Base-by-base conservation (phyloP, 2,329 filamentous ascomycete species). In the Stylonectria norvegica region DNA sequence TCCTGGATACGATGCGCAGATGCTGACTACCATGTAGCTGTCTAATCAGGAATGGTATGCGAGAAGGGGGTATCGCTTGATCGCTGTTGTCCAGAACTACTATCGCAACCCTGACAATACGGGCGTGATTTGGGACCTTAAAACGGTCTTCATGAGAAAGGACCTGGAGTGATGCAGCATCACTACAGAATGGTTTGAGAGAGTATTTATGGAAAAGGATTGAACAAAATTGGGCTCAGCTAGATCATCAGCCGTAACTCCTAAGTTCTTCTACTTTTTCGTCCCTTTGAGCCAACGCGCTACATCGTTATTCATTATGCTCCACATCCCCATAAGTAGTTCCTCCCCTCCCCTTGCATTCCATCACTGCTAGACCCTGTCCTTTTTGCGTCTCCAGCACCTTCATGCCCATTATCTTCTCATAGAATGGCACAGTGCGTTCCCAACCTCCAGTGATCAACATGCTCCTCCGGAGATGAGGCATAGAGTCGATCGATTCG, bases 381-480 rank as follows among this genome's bases (percentile, higher is more conserved):
- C 56, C 56, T 3, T 34, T 36, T 2, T 34, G 47, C 0, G 42
- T 16, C 1, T 53, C 56, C 1, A 62, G 15, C 17, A 65, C 28
- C 3, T 38, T 37, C 62, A 63, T 64, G n/a, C 42, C 52, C 53
- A 66, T 40, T 0, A 63, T 6, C 20, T 48, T 54, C 28, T 56
- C 38, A 9, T 66, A 66, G 2, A 65, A 65, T 0, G 62, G 62
- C 3, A 65, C 62, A 1, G 55, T 58, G 5, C 49, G 37, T 5
- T 60, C 45, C 61, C 62, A 65, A 28, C 60, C 49, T 3, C 36
- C 60, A 2, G 73, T 70, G 11, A 78, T 47, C 6, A 83, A 56
- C 59, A 82, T 64, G 16, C 72, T 63, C 14, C 75, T 62, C 36
- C 83, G 64, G 45, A 87, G 59, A 43, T 73, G 52, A 0, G 77